Evolutionary conservation across 78 protist genomes (phyloP), one percentile per base, ranked within the genome.

Genomic region (Dictyostelium citrinum): DNA sequence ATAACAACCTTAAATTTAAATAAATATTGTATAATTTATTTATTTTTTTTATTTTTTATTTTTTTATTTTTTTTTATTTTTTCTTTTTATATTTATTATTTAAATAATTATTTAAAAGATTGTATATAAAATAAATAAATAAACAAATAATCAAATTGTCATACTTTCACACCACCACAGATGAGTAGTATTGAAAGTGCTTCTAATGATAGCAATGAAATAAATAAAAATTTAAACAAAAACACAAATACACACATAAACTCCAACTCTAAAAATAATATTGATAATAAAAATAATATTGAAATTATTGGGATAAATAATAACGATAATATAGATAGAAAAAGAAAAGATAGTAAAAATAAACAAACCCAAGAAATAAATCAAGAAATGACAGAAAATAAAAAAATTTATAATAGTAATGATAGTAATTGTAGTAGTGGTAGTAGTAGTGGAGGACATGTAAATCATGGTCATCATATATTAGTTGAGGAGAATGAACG

Each of bases 331-430:
- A 55, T 55, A 55, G 22, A 55, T 5, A 20, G 20, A 55, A 16
- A 16, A 12, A 77, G 31, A 91, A 91, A 81, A 82, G 83, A 49
- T 82, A 91, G 41, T 72, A 72, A 22, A 77, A 82, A 27, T 90
- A 82, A 10, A 82, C 84, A 29, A 70, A 31, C 31, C 35, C 45
- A 31, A 33, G 45, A 70, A 67, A 20, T 27, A 2, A 24, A 67
- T 24, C 37, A 27, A 67, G 75, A 67, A 33, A 70, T 70, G 77
- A 12, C 77, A 2, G 68, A 45, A 24, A 24, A 45, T 45, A 46
- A 16, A 29, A 46, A 77, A 46, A 46, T n/a, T 2, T 14, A 46
- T 27, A 77, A 2, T 45, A 39, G 83, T 39, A 27, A 17, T 35
- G 31, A 41, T 77, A n/a, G 67, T 46, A 75, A 35, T 41, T 31